Percentiles rank a stretch among this genome's conserved stretches.
Conservation (phyloP, 345 rosid species). For the Dipteronia sinensis region DNA sequence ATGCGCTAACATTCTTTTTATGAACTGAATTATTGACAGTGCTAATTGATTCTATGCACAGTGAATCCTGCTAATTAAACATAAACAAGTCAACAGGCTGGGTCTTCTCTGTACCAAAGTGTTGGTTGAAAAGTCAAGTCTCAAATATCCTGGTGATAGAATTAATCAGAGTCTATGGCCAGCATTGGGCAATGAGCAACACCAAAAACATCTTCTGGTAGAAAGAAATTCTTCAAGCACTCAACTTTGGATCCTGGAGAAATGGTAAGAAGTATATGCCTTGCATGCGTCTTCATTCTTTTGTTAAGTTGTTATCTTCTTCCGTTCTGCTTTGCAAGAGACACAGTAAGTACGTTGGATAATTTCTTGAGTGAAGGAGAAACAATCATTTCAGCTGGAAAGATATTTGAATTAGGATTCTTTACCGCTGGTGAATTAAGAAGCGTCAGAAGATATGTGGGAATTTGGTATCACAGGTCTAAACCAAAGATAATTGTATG, state of each 20-base stretch:
- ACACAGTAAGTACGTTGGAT: background rate
- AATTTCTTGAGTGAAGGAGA: background rate
- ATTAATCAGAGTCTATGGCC: too few species aligned
- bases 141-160: too few species aligned
- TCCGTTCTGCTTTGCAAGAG: conserved; percentile 16
- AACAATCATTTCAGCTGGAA: conserved; percentile 33
- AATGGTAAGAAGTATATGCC: conserved; percentile 1
- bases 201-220: background rate
- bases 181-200: background rate
- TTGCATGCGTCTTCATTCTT: background rate
- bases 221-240: background rate
- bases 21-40: too few species aligned
- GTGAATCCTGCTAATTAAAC: too few species aligned
- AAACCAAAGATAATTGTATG: conserved; percentile 26
- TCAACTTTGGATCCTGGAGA: background rate
- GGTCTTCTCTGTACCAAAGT: too few species aligned
- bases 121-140: too few species aligned
- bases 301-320: background rate
- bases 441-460: conserved; percentile 29
- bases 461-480: conserved; percentile 36
- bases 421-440: conserved; percentile 17
- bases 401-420: conserved; percentile 42
- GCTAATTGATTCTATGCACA: too few species aligned
- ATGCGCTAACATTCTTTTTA: too few species aligned
- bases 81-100: too few species aligned